Percentiles rank a stretch among this genome's conserved stretches.
Evolutionary conservation across 2,329 filamentous ascomycete genomes (phyloP).

Genomic region (Thielaviopsis euricoi): DNA sequence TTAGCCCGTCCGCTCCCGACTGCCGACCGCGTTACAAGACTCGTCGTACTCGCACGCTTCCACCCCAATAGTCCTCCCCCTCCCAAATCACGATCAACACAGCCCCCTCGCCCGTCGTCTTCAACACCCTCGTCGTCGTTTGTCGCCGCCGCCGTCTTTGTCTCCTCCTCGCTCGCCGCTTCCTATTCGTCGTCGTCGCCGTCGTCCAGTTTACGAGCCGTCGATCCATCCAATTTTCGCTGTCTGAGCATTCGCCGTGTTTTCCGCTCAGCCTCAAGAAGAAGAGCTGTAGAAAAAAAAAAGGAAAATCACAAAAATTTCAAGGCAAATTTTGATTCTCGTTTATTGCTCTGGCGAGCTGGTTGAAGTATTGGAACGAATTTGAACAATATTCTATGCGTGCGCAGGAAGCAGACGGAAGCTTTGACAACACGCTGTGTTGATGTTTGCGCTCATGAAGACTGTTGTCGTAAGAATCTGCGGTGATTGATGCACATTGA

Average conservation of each 20-base stretch:
- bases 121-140: conserved; percentile 1
- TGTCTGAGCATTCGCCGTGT: background rate
- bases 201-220: background rate
- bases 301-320: background rate
- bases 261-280: background rate
- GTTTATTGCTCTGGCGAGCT: conserved; percentile 2
- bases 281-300: background rate
- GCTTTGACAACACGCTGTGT: conserved; percentile 12
- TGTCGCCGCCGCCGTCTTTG: conserved; percentile 1
- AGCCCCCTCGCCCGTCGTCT: conserved; percentile 1
- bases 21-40: background rate
- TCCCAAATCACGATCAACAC: background rate
- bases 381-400: conserved; percentile 1
- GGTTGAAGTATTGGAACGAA: conserved; percentile 9
- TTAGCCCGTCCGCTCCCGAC: background rate
- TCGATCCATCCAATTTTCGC: background rate
- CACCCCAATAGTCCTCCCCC: background rate
- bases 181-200: conserved; percentile 1
- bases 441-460: background rate
- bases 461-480: background rate
- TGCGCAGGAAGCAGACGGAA: conserved; percentile 2
- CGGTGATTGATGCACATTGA: background rate
- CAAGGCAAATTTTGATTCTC: background rate
- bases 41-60: background rate
- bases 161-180: conserved; percentile 1